These are phyloP conservation scores for Coprinopsis sp. DNA, from an alignment of 768 basidiomycete species.

Conservation along the genomic window DNA sequence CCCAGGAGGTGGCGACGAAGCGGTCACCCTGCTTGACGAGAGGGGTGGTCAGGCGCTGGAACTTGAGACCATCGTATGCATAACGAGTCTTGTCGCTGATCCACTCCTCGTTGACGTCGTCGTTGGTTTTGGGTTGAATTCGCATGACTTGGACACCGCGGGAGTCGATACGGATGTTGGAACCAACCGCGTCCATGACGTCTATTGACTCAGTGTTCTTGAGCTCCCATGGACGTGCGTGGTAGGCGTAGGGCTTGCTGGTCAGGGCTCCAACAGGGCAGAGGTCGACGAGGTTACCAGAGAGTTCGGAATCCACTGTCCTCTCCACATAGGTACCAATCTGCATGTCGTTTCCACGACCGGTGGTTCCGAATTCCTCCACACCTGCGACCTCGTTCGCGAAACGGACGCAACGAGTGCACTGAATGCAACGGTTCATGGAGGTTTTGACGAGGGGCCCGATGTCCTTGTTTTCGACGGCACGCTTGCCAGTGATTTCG, in stretches of 20 bases:
- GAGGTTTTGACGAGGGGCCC: constrained; percentile 98
- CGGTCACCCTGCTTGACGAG: constrained; percentile 89
- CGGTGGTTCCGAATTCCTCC: constrained; percentile 94
- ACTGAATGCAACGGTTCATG: constrained; percentile 99
- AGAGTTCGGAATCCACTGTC: constrained; percentile 95
- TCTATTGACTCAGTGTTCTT: constrained; percentile 98
- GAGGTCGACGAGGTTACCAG: constrained; percentile 94
- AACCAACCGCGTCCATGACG: constrained; percentile 91
- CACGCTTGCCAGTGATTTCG: constrained; percentile 96
- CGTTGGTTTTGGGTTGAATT: constrained; percentile 92
- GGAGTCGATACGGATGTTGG: constrained; percentile 95
- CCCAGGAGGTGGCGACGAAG: constrained; percentile 88
- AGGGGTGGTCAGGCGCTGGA: constrained; percentile 92
- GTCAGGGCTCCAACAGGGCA: constrained; percentile 98
- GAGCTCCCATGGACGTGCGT: constrained; percentile 96
- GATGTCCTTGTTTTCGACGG: constrained; percentile 96
- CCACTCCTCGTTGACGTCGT: constrained; percentile 99
- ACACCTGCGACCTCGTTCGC: constrained; percentile 99
- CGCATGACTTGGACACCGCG: constrained; percentile 97
- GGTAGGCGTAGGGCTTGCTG: constrained; percentile 97
- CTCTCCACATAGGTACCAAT: constrained; percentile 99
- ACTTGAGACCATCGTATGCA: constrained; percentile 91
- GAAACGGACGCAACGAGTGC: constrained; percentile 97
- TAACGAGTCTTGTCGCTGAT: constrained; percentile 98
- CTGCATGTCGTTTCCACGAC: constrained; percentile 96